Conservation (phyloP, 2,329 filamentous ascomycete species). For the Bretziella fagacearum region DNA sequence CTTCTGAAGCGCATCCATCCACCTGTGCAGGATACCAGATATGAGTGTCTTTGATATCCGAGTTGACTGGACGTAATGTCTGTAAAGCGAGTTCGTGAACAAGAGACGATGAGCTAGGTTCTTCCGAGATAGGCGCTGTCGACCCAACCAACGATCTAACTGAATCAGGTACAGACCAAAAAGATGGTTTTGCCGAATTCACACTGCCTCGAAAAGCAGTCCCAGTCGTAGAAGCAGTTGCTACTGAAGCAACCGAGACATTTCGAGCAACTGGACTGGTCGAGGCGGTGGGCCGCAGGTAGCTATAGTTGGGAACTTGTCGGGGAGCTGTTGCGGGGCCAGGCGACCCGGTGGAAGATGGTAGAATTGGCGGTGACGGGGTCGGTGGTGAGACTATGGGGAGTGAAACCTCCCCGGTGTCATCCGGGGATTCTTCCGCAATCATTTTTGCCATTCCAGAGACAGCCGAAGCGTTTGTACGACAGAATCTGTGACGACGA, state of each 20-base stretch:
- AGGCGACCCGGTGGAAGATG: not conserved
- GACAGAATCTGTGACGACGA: not conserved
- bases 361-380: not conserved
- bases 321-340: not conserved
- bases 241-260: slow-evolving; percentile 1
- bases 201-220: slow-evolving; percentile 11
- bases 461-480: not conserved
- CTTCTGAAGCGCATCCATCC: not conserved
- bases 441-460: not conserved
- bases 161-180: slow-evolving; percentile 11
- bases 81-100: not conserved
- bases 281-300: not conserved
- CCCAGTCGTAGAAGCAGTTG: not conserved
- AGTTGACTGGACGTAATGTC: not conserved
- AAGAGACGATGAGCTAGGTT: not conserved
- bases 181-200: slow-evolving; percentile 12
- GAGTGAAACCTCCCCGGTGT: not conserved
- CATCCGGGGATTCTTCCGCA: not conserved
- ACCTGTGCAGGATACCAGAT: not conserved
- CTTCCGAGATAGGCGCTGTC: slow-evolving; percentile 12
- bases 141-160: slow-evolving; percentile 8
- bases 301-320: slow-evolving; percentile 8
- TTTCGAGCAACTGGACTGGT: not conserved
- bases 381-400: slow-evolving; percentile 2
- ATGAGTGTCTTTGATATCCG: not conserved